These are phyloP conservation scores for Cornus florida DNA, from an alignment of 148 eudicot genomes.

Conservation along the genomic window DNA sequence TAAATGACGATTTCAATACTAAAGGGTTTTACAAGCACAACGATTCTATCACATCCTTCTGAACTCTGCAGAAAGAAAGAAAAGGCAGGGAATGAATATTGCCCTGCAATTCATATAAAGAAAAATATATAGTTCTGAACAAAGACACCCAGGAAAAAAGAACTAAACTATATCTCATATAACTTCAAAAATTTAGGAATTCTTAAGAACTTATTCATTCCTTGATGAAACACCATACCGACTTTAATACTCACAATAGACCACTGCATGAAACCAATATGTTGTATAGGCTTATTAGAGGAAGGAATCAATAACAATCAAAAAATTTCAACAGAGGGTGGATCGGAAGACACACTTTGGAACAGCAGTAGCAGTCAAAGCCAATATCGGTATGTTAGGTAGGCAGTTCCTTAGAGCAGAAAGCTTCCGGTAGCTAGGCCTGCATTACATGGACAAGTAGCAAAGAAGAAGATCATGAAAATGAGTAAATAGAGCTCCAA, in stretches of 20 bases:
- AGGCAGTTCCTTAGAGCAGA: slow-evolving; percentile 68
- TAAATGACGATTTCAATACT: slow-evolving; percentile 85
- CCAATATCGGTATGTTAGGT: slow-evolving; percentile 79
- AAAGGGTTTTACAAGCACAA: slow-evolving; percentile 66
- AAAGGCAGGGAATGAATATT: not conserved
- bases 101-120: not conserved
- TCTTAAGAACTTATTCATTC: not conserved
- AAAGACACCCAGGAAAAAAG: not conserved
- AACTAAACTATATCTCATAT: not conserved
- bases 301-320: not conserved
- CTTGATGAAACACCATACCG: not conserved
- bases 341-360: slow-evolving; percentile 69
- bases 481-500: slow-evolving; percentile 10
- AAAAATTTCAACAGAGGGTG: not conserved
- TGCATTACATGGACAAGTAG: slow-evolving; percentile 20
- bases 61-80: slow-evolving; percentile 61
- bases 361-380: slow-evolving; percentile 97
- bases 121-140: not conserved
- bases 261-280: not conserved
- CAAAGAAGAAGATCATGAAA: not conserved
- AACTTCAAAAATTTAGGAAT: not conserved
- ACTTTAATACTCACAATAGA: not conserved
- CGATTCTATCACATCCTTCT: slow-evolving; percentile 80
- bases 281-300: not conserved
- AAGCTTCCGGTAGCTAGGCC: slow-evolving; percentile 98